Percentiles rank a stretch among this genome's conserved stretches.
Evolutionary conservation across 179 eudicot species (phyloP).

Genomic region (Nepenthes alata): DNA sequence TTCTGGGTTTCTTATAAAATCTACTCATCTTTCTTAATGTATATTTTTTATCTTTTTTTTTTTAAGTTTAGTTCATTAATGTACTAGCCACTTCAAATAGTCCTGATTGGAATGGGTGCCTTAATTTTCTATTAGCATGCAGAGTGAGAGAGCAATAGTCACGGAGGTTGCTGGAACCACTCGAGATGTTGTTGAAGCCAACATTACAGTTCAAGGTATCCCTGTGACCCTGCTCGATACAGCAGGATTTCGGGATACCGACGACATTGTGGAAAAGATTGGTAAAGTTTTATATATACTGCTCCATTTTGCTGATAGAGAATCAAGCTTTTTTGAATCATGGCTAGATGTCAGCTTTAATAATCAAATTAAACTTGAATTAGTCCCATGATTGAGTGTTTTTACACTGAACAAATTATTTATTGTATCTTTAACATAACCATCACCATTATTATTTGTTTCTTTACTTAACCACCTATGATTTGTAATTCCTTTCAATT

Average conservation of each 20-base stretch:
- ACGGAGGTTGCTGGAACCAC: conserved; percentile 98
- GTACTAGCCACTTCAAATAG: background rate
- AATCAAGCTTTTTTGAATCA: background rate
- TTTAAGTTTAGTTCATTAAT: conserved; percentile 1
- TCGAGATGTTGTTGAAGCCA: conserved; percentile 87
- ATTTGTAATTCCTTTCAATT: no score
- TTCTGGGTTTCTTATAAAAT: no score
- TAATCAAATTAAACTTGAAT: no score
- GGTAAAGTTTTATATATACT: conserved; percentile 29
- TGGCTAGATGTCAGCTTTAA: no score
- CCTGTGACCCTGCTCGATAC: conserved; percentile 94
- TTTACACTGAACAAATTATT: no score
- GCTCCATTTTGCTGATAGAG: background rate
- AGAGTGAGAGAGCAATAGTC: conserved; percentile 98
- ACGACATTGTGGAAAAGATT: conserved; percentile 79
- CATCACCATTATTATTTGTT: no score
- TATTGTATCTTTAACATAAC: no score
- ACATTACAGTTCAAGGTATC: conserved; percentile 63
- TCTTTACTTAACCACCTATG: no score
- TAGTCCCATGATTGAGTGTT: no score
- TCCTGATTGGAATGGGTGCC: conserved; percentile 21
- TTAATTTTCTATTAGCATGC: conserved; percentile 56
- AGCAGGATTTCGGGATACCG: conserved; percentile 91
- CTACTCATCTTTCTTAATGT: background rate
- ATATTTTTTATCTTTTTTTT: background rate